A percentile compares a stretch with the other conserved stretches of the same genome.
Evolutionary conservation across 495 filamentous ascomycete species (phyloP).

Genomic region (Gamarada debralockiae): DNA sequence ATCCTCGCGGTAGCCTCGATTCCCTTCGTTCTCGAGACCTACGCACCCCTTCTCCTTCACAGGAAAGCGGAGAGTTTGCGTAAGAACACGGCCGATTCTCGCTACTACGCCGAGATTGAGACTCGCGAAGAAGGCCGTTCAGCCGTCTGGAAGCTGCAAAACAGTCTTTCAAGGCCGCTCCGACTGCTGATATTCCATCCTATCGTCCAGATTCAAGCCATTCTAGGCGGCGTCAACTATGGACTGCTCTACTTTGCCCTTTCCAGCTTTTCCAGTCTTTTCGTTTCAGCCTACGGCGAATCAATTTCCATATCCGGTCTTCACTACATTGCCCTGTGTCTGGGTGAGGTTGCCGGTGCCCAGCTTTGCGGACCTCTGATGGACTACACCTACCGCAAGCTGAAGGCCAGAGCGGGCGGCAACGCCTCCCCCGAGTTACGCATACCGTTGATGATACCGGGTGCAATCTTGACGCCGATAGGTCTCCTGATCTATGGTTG

Average conservation of each 20-base stretch:
- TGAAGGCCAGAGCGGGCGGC: slow-evolving; percentile 51
- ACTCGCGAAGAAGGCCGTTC: slow-evolving; percentile 42
- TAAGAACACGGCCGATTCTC: slow-evolving; percentile 54
- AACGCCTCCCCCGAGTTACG: slow-evolving; percentile 68
- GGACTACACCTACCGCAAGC: slow-evolving; percentile 66
- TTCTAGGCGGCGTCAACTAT: slow-evolving; percentile 50
- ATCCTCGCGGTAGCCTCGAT: slow-evolving; percentile 56
- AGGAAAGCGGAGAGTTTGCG: slow-evolving; percentile 59
- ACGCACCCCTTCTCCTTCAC: slow-evolving; percentile 66
- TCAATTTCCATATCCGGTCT: slow-evolving; percentile 62
- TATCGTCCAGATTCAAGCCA: slow-evolving; percentile 68
- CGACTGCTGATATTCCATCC: slow-evolving; percentile 73
- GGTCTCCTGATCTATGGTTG: slow-evolving; percentile 72
- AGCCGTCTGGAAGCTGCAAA: slow-evolving; percentile 49
- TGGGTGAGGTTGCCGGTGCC: slow-evolving; percentile 60
- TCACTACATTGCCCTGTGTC: slow-evolving; percentile 63
- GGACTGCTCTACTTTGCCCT: slow-evolving; percentile 57
- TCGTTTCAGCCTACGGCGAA: slow-evolving; percentile 64
- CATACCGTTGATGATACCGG: slow-evolving; percentile 77
- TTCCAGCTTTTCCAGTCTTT: slow-evolving; percentile 71
- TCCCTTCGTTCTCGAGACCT: slow-evolving; percentile 69
- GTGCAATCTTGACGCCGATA: slow-evolving; percentile 48
- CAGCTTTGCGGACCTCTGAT: slow-evolving; percentile 62
- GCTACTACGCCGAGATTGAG: slow-evolving; percentile 54
- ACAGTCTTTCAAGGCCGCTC: slow-evolving; percentile 69